Evolutionary conservation across 2,329 filamentous ascomycete species (phyloP).

Genomic region (Microsporum ferrugineum): DNA sequence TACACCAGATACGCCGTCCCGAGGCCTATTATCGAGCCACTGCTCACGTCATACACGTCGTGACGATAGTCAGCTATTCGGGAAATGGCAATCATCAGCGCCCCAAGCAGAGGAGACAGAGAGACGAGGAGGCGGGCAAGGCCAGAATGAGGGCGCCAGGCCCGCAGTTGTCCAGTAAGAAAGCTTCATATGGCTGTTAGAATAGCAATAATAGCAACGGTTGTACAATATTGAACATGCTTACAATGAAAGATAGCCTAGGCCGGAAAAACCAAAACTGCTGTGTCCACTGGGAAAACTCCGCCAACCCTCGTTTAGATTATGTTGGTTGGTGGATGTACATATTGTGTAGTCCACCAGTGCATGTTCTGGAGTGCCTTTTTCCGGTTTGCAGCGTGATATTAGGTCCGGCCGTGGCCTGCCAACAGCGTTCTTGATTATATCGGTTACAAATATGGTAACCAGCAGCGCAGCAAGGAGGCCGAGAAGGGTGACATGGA

Average conservation of each 20-base stretch:
- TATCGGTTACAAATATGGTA: slow-evolving; percentile 72
- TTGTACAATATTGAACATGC: slow-evolving; percentile 9
- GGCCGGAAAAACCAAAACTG: slow-evolving; percentile 49
- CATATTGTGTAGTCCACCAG: slow-evolving; percentile 41
- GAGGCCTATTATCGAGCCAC: slow-evolving; percentile 45
- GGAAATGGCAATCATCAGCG: slow-evolving; percentile 49
- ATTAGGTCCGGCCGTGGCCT: slow-evolving; percentile 77
- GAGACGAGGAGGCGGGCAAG: slow-evolving; percentile 45
- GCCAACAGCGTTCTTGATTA: slow-evolving; percentile 80
- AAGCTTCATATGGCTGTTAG: slow-evolving; percentile 24
- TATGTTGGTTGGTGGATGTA: slow-evolving; percentile 42
- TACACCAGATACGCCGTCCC: slow-evolving; percentile 48
- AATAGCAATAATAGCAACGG: background rate
- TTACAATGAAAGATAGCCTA: slow-evolving; percentile 47
- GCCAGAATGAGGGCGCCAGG: slow-evolving; percentile 48
- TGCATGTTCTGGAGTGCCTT: slow-evolving; percentile 44
- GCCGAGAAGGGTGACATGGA: slow-evolving; percentile 74
- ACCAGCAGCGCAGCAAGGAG: slow-evolving; percentile 66
- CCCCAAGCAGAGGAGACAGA: slow-evolving; percentile 45
- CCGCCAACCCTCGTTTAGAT: slow-evolving; percentile 53
- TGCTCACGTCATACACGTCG: slow-evolving; percentile 52
- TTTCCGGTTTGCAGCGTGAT: slow-evolving; percentile 66
- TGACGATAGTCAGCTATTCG: slow-evolving; percentile 54
- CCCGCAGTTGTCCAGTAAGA: slow-evolving; percentile 45
- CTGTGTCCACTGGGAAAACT: slow-evolving; percentile 54